Base-by-base conservation (phyloP, 331 rosid species). In the Malus hybrid region DNA sequence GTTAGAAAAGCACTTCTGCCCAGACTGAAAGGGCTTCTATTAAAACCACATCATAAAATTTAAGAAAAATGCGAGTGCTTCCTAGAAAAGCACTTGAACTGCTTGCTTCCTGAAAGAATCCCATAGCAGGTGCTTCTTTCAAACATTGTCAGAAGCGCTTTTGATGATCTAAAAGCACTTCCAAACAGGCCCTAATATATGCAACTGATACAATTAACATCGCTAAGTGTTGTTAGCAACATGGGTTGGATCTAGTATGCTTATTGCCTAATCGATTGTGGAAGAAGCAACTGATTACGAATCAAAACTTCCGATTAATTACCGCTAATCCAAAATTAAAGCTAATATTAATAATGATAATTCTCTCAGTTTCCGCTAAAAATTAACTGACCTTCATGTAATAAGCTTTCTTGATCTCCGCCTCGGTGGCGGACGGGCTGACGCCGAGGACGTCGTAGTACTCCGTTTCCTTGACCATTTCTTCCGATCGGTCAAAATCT, bases 401-500 rank as follows among this genome's bases (percentile, higher is more conserved):
- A 83, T 94, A 94, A 63, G 99, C 99, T 82, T 94, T 94, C 86
- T 94, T 94, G 75, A 94, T 94, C 85, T 94, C 99, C 57, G 97
- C 83, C 80, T 94, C 99, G 60, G 99, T 70, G 33, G 99, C 99
- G 10, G 83, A 72, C 44, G 99, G 97, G 62, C 86, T 90, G 60
- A 94, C 93, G 74, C 97, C 99, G 60, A 94, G 88, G 64, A 94
- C 93, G 78, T 94, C 97, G 80, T 94, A 94, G 83, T 88, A 94
- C 72, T 92, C 99, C 68, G 96, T 92, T 77, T 94, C 99, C 89
- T 90, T 94, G 88, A 92, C 99, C 99, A 94, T 93, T 81, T 79
- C 14, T 19, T 75, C 83, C 44, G 76, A 75, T 73, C 79, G 58
- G 66, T 75, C 79, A 48, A 42, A 46, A 34, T 73, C 77, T 18